Evolutionary conservation across 495 filamentous ascomycete genomes (phyloP), one percentile per base, ranked within the genome.

Genomic region (Neurospora sp.): DNA sequence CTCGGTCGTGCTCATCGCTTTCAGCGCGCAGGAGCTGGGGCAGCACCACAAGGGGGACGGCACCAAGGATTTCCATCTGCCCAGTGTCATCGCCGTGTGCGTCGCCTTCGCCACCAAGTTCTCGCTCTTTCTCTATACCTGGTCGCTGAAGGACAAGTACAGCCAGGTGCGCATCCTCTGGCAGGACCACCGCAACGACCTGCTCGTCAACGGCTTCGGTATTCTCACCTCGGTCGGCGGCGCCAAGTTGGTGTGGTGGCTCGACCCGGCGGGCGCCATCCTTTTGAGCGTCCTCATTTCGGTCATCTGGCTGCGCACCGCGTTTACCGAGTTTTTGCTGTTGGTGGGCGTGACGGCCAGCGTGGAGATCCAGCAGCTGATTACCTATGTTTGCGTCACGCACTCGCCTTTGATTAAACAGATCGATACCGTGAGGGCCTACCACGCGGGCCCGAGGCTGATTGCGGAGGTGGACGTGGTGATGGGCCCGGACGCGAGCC

Each of bases 381-480:
- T 98, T 74, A 99, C 96, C 0, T 99, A 99, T 82, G 93, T 98
- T 78, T 94, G 93, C 44, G 90, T 99, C 84, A 99, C 96, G 22
- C 96, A 98, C 83, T 94, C 91, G 39, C 89, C 91, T 9, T 70
- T 76, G 18, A 93, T 99, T 79, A 85, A 82, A 18, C 91, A 91
- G 74, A 96, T 99, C 78, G 96, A 99, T 80, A 99, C 96, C 18
- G 96, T 98, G 40, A 89, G 96, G 48, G 92, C 93, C 0, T 99
- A 97, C 81, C 94, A 97, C 76, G 91, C 89, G 20, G 96, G 96
- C 3, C 96, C 94, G 5, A 86, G 95, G 31, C 88, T 97, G 27
- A 92, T 98, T 73, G 93, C 94, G 71, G 93, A 97, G 82, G 92
- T 97, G 9, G 93, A 97, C 75, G 86, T 97, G 38, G 93, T 96